phyloP scores from a whole-genome alignment of 345 rosid species.

The Firmiana major region DNA sequence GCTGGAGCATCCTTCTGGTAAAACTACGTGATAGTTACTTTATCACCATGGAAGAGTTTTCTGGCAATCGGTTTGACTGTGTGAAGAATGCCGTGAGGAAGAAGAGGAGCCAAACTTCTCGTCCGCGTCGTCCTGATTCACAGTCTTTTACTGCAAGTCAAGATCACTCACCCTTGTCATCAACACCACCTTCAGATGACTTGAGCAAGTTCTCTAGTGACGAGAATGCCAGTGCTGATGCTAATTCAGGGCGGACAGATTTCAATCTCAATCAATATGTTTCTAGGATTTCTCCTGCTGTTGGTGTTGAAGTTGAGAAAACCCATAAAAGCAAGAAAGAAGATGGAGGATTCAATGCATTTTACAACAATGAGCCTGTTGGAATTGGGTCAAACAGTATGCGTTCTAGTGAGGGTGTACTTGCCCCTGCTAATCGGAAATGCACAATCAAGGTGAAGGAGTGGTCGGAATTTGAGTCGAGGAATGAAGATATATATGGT shows the following conservation, averaged over 20 bases:
- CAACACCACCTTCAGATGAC: slow-evolving; percentile 43
- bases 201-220: slow-evolving; percentile 61
- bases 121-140: slow-evolving; percentile 63
- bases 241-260: slow-evolving; percentile 55
- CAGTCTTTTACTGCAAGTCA: slow-evolving; percentile 26
- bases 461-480: slow-evolving; percentile 16
- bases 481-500: slow-evolving; percentile 18
- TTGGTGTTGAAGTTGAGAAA: slow-evolving; percentile 30
- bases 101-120: slow-evolving; percentile 63
- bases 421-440: slow-evolving; percentile 74
- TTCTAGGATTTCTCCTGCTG: slow-evolving; percentile 41
- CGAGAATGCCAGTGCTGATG: slow-evolving; percentile 48
- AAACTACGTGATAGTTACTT: slow-evolving; percentile 6
- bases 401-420: slow-evolving; percentile 70
- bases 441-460: slow-evolving; percentile 28
- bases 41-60: slow-evolving; percentile 50
- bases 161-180: slow-evolving; percentile 35
- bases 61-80: slow-evolving; percentile 30
- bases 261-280: slow-evolving; percentile 63
- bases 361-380: slow-evolving; percentile 34
- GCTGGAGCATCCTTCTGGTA: not conserved
- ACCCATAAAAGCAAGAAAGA: slow-evolving; percentile 23
- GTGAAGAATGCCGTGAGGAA: slow-evolving; percentile 52
- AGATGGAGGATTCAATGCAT: slow-evolving; percentile 35
- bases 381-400: slow-evolving; percentile 33